A percentile compares a stretch with the other conserved stretches of the same genome.
phyloP scores from a whole-genome alignment of 305 asterid genomes.

The Striga hermonthica region DNA sequence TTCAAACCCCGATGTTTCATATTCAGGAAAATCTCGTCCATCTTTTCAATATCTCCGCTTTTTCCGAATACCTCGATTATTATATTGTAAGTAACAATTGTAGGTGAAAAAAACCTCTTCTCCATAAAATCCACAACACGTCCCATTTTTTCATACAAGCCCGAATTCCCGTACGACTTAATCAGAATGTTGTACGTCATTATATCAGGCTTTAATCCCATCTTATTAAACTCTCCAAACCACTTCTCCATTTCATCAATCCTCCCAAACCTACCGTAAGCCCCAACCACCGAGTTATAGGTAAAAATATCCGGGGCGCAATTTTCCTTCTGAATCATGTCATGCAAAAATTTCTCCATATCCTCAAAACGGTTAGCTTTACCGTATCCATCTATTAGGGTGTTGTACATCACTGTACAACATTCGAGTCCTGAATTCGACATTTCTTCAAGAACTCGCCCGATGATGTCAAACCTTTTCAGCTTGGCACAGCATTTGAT shows the following conservation, averaged over 20 bases:
- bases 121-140: conserved; percentile 67
- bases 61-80: conserved; percentile 73
- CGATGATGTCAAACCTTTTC: conserved; percentile 51
- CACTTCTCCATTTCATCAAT: conserved; percentile 80
- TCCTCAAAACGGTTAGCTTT: conserved; percentile 59
- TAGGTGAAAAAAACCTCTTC: conserved; percentile 69
- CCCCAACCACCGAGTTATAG: conserved; percentile 73
- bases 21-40: conserved; percentile 73
- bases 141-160: conserved; percentile 59
- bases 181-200: conserved; percentile 73
- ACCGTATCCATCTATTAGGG: conserved; percentile 82
- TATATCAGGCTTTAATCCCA: conserved; percentile 72
- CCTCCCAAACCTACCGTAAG: conserved; percentile 63
- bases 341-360: conserved; percentile 63
- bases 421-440: conserved; percentile 54
- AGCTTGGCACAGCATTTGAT: conserved; percentile 64
- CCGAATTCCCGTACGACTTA: conserved; percentile 62
- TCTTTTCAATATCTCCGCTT: conserved; percentile 59
- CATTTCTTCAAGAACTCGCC: conserved; percentile 58
- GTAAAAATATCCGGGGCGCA: conserved; percentile 70
- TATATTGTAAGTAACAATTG: conserved; percentile 69
- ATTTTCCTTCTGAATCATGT: conserved; percentile 59
- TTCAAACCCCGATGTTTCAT: conserved; percentile 85
- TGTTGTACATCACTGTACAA: conserved; percentile 58
- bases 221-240: conserved; percentile 79